A percentile compares a stretch with the other conserved stretches of the same genome.
Conservation (phyloP, 2,329 filamentous ascomycete species). For the Rasamsonia emersonii region DNA sequence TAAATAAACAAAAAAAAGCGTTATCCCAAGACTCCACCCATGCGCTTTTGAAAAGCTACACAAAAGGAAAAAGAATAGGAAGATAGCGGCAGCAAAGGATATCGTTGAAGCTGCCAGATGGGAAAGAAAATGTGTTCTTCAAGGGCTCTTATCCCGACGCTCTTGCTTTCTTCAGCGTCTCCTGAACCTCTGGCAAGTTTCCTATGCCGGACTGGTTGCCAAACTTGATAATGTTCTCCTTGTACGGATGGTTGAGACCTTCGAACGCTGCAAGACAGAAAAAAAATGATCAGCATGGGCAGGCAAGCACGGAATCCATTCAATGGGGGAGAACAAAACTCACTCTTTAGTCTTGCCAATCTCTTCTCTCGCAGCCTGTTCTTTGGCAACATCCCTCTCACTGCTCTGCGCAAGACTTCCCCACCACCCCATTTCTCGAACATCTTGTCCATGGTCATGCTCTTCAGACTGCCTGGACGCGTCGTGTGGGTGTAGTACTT, state of each 20-base stretch:
- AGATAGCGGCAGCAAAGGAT: conserved; percentile 7
- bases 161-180: conserved; percentile 28
- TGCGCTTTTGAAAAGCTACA: conserved; percentile 30
- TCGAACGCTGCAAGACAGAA: conserved; percentile 60
- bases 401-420: conserved; percentile 83
- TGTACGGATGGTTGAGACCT: conserved; percentile 84
- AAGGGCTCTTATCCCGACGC: conserved; percentile 12
- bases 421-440: conserved; percentile 90
- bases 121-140: conserved; percentile 5
- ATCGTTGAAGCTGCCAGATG: conserved; percentile 1
- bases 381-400: conserved; percentile 96
- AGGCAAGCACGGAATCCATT: not conserved
- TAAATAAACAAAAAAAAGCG: conserved; percentile 10
- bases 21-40: conserved; percentile 28
- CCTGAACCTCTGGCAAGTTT: conserved; percentile 25
- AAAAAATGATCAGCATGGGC: conserved; percentile 2
- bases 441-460: conserved; percentile 89
- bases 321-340: conserved; percentile 18
- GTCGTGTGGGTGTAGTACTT: conserved; percentile 94
- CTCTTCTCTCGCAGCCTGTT: conserved; percentile 84
- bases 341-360: conserved; percentile 73
- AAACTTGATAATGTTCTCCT: conserved; percentile 73
- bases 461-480: conserved; percentile 73
- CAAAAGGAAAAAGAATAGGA: conserved; percentile 17
- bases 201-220: conserved; percentile 44